Percentiles rank a stretch among this genome's conserved stretches.
Conservation (phyloP, 179 eudicot genomes). For the Camellia oleifera region DNA sequence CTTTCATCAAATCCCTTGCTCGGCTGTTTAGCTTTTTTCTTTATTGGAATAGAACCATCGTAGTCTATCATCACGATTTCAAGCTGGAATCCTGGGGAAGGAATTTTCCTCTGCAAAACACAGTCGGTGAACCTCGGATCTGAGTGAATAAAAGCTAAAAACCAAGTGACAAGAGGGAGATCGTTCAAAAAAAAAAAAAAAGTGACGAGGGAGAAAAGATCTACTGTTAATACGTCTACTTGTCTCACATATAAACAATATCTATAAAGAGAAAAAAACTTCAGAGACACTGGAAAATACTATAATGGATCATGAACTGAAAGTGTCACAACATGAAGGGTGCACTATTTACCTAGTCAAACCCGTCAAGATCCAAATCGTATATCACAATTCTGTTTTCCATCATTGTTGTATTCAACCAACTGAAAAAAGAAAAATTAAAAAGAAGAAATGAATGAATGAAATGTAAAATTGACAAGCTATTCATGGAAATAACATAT, state of each 20-base stretch:
- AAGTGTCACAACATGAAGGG: background rate
- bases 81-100: conserved; percentile 90
- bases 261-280: background rate
- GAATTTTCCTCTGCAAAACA: conserved; percentile 68
- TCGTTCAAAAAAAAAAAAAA: too few species aligned
- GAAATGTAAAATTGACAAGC: background rate
- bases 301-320: background rate
- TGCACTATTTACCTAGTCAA: conserved; percentile 57
- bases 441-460: background rate
- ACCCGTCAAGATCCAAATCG: conserved; percentile 68
- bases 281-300: background rate
- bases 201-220: background rate
- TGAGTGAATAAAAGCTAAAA: conserved; percentile 8
- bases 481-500: background rate
- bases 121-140: background rate
- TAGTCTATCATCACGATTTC: conserved; percentile 86
- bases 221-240: background rate
- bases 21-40: conserved; percentile 33
- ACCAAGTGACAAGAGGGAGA: background rate
- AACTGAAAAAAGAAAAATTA: conserved; percentile 41
- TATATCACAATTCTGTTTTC: conserved; percentile 65
- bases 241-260: background rate
- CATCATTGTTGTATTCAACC: conserved; percentile 93
- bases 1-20: conserved; percentile 32
- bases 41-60: conserved; percentile 48